These are phyloP conservation scores for Aspergillus flavus DNA, from an alignment of 2,329 filamentous ascomycete species.

Conservation along the genomic window DNA sequence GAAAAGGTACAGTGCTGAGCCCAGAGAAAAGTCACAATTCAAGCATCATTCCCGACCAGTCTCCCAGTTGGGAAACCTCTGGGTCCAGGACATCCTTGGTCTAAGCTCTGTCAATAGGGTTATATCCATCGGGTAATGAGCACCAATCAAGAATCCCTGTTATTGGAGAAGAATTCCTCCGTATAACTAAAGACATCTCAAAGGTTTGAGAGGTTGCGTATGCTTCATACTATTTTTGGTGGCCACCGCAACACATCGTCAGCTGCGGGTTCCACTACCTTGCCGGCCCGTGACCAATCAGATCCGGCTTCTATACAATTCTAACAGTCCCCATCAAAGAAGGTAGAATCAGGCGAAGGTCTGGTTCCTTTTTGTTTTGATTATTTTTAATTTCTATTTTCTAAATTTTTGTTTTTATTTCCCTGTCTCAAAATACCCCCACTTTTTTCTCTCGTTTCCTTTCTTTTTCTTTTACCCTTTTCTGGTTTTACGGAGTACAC, in stretches of 20 bases:
- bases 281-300: conserved; percentile 3
- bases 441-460: background rate
- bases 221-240: conserved; percentile 9
- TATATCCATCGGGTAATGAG: background rate
- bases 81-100: conserved; percentile 4
- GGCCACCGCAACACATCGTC: conserved; percentile 9
- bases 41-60: background rate
- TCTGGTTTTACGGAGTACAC: no score
- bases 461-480: background rate
- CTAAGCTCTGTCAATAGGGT: conserved; percentile 6
- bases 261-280: conserved; percentile 7
- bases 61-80: background rate
- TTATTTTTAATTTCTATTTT: background rate
- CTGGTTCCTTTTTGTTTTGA: background rate
- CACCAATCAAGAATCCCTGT: background rate
- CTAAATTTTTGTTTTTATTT: background rate
- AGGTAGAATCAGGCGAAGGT: background rate
- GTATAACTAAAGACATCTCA: background rate
- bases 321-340: background rate
- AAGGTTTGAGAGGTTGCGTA: conserved; percentile 9
- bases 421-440: background rate
- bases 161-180: background rate
- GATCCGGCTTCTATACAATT: background rate
- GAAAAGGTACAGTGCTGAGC: background rate
- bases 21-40: background rate